A percentile compares a stretch with the other conserved stretches of the same genome.
phyloP scores from a whole-genome alignment of 2,329 filamentous ascomycete species.

The Endocalyx cinctus region DNA sequence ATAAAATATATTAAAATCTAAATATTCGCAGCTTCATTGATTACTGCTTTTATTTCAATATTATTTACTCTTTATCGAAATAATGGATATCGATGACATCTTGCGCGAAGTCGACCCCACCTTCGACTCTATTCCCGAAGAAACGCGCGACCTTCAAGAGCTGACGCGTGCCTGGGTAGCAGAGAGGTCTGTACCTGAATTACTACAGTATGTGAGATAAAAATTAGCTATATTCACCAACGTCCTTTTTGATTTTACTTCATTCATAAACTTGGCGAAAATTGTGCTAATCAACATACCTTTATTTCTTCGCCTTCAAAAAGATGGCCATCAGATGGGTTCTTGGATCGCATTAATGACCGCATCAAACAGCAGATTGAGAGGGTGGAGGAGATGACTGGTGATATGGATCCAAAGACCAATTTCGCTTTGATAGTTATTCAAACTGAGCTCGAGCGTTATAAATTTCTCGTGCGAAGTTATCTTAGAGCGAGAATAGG shows the following conservation, averaged over 20 bases:
- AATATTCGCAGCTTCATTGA: too few relatives aligned
- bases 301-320: conserved; percentile 1
- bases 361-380: conserved; percentile 67
- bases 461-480: conserved; percentile 84
- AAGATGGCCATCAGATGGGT: conserved; percentile 61
- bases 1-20: too few relatives aligned
- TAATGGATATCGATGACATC: conserved; percentile 83
- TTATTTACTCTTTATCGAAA: too few relatives aligned
- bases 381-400: conserved; percentile 70
- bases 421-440: conserved; percentile 93
- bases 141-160: conserved; percentile 75
- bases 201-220: conserved; percentile 77
- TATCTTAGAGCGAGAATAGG: conserved; percentile 79
- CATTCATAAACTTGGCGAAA: neutral
- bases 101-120: conserved; percentile 66
- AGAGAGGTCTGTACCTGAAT: conserved; percentile 82
- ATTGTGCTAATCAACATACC: neutral
- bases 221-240: too few relatives aligned
- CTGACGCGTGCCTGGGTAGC: conserved; percentile 91
- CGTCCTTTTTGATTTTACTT: neutral
- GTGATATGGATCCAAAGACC: conserved; percentile 80
- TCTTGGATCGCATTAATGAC: conserved; percentile 79
- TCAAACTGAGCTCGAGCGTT: conserved; percentile 92
- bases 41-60: too few relatives aligned
- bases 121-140: conserved; percentile 48